A percentile compares a stretch with the other conserved stretches of the same genome.
Evolutionary conservation across 164 flowering plant species (phyloP).

Genomic region (Magnolia changhungtana): DNA sequence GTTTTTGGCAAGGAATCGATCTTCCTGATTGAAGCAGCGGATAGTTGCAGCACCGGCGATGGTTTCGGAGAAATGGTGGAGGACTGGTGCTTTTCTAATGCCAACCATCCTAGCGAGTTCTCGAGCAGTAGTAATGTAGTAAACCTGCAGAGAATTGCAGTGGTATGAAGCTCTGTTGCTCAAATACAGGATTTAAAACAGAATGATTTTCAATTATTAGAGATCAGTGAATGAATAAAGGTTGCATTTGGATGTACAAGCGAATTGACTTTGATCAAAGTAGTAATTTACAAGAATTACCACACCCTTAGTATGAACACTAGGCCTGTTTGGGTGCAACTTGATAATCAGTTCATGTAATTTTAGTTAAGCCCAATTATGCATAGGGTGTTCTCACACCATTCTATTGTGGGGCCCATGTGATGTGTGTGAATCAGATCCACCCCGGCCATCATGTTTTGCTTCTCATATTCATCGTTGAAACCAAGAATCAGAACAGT

Average conservation of each 20-base stretch:
- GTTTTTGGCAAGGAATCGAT: conserved; percentile 42
- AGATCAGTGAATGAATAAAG: neutral
- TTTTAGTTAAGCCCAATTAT: too few species aligned
- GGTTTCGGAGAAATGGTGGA: conserved; percentile 78
- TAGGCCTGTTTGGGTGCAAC: too few species aligned
- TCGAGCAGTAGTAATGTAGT: conserved; percentile 79
- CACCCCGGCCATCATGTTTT: too few species aligned
- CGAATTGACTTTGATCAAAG: neutral
- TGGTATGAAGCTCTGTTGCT: neutral
- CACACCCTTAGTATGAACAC: too few species aligned
- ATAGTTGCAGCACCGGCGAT: conserved; percentile 60
- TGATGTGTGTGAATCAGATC: too few species aligned
- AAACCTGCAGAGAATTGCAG: conserved; percentile 38
- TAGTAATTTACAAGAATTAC: too few species aligned
- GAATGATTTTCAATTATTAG: neutral
- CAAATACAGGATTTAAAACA: neutral
- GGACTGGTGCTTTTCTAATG: conserved; percentile 57
- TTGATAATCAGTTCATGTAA: too few species aligned
- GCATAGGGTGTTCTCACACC: too few species aligned
- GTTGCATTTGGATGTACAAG: neutral
- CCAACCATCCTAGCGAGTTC: conserved; percentile 85
- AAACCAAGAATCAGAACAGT: too few species aligned
- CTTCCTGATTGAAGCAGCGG: conserved; percentile 69
- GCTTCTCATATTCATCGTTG: too few species aligned
- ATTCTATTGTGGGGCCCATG: too few species aligned